A percentile compares a stretch with the other conserved stretches of the same genome.
Evolutionary conservation across 257 asterid genomes (phyloP).

Genomic region (Buddleja alternifolia): DNA sequence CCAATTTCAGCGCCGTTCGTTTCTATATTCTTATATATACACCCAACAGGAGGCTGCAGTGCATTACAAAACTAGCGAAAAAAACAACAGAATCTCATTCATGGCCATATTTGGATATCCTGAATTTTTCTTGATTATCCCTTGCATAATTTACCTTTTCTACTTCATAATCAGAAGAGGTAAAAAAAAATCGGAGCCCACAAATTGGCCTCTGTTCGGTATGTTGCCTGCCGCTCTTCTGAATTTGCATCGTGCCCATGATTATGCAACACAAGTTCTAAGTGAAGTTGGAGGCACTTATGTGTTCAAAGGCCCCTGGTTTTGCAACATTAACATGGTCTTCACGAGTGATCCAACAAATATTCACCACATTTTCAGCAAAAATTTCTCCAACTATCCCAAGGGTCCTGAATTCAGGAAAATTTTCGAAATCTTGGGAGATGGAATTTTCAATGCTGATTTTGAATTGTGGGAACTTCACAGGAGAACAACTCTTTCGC

Average conservation of each 20-base stretch:
- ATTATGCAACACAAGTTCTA: constrained; percentile 37
- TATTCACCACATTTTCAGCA: constrained; percentile 50
- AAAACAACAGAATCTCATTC: background rate
- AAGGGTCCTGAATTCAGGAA: constrained; percentile 49
- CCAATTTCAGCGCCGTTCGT: background rate
- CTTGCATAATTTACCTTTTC: constrained; percentile 8
- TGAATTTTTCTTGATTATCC: constrained; percentile 5
- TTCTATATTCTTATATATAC: background rate
- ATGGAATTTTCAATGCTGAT: constrained; percentile 54
- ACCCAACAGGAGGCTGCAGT: no score
- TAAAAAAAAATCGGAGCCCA: constrained; percentile 31
- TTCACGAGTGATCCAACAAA: constrained; percentile 55
- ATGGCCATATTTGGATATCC: constrained; percentile 20
- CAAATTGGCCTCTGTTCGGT: constrained; percentile 48
- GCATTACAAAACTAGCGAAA: background rate
- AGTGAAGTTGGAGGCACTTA: constrained; percentile 38
- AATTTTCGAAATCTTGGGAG: constrained; percentile 50
- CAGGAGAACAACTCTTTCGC: constrained; percentile 31
- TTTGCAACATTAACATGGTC: constrained; percentile 39
- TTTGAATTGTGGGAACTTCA: constrained; percentile 51
- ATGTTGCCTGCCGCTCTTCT: constrained; percentile 45
- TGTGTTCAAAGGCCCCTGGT: constrained; percentile 37
- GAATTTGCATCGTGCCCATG: constrained; percentile 35
- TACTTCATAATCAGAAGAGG: constrained; percentile 1
- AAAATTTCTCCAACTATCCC: constrained; percentile 47